phyloP scores from a whole-genome alignment of 208 protist species.

The Crithidia fasciculata region DNA sequence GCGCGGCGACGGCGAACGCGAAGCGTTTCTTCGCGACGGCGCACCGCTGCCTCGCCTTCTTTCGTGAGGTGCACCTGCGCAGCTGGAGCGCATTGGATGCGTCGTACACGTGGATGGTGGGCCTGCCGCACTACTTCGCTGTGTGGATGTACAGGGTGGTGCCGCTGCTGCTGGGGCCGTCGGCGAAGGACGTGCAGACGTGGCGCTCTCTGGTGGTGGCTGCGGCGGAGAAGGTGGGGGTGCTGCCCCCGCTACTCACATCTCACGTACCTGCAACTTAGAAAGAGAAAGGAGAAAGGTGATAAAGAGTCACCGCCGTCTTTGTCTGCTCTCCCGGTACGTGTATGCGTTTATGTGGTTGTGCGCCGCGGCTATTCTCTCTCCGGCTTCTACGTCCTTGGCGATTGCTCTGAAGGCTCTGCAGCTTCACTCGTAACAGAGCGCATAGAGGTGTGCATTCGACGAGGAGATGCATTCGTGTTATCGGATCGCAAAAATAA shows the following conservation, averaged over 20 bases:
- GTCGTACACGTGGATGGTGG: slow-evolving; percentile 55
- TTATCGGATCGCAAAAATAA: too few species aligned
- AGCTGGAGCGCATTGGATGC: slow-evolving; percentile 71
- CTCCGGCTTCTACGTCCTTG: too few species aligned
- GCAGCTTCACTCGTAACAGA: too few species aligned
- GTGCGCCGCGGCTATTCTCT: too few species aligned
- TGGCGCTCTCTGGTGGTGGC: slow-evolving; percentile 71
- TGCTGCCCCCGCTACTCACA: slow-evolving; percentile 66
- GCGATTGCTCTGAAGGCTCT: too few species aligned
- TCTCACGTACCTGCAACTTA: background rate
- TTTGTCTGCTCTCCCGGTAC: too few species aligned
- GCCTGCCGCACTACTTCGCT: slow-evolving; percentile 56
- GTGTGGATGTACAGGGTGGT: slow-evolving; percentile 55
- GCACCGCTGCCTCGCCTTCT: slow-evolving; percentile 38
- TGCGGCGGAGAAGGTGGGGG: slow-evolving; percentile 43
- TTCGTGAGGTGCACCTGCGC: slow-evolving; percentile 57
- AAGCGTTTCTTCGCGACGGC: slow-evolving; percentile 35
- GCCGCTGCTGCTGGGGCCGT: slow-evolving; percentile 51
- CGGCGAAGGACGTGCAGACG: slow-evolving; percentile 24
- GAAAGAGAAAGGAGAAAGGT: background rate
- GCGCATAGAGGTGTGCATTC: too few species aligned
- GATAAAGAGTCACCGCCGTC: too few species aligned
- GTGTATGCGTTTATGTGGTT: too few species aligned
- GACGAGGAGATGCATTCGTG: too few species aligned
- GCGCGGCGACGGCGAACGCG: slow-evolving; percentile 19